phyloP scores from a whole-genome alignment of 2,329 filamentous ascomycete genomes.

The Didymellaceae sp. region DNA sequence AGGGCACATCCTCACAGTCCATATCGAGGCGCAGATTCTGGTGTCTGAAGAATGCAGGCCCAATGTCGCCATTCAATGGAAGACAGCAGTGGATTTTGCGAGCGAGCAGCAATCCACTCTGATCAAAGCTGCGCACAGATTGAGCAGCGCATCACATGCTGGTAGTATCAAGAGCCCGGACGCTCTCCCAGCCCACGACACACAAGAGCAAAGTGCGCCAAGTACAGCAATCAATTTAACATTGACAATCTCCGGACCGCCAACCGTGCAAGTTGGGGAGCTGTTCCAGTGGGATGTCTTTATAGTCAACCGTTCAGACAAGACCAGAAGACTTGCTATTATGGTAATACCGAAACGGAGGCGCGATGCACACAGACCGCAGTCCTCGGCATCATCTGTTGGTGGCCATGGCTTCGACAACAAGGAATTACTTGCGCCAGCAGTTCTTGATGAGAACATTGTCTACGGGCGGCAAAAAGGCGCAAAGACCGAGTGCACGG shows the following conservation, averaged over 20 bases:
- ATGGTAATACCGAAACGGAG: slow-evolving; percentile 70
- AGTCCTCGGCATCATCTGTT: slow-evolving; percentile 54
- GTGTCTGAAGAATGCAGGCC: slow-evolving; percentile 65
- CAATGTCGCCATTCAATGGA: slow-evolving; percentile 70
- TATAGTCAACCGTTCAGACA: slow-evolving; percentile 73
- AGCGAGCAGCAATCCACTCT: slow-evolving; percentile 50
- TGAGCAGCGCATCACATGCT: slow-evolving; percentile 36
- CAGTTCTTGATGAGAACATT: slow-evolving; percentile 73
- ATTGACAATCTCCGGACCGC: slow-evolving; percentile 73
- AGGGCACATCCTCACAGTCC: slow-evolving; percentile 59
- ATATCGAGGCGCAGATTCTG: slow-evolving; percentile 66
- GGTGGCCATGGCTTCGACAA: slow-evolving; percentile 39
- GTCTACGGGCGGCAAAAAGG: slow-evolving; percentile 74
- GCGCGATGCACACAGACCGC: slow-evolving; percentile 54
- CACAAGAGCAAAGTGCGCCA: slow-evolving; percentile 3
- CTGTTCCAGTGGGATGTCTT: slow-evolving; percentile 76
- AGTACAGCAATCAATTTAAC: slow-evolving; percentile 70
- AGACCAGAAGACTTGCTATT: slow-evolving; percentile 72
- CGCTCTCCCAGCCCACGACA: slow-evolving; percentile 34
- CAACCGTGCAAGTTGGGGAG: slow-evolving; percentile 66
- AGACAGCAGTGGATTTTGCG: slow-evolving; percentile 72
- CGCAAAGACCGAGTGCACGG: slow-evolving; percentile 67
- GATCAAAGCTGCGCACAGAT: slow-evolving; percentile 38
- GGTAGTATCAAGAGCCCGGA: slow-evolving; percentile 37
- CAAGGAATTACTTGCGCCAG: slow-evolving; percentile 61